Evolutionary conservation across 768 basidiomycete genomes (phyloP).

Genomic region (Lentinula guzmanii): DNA sequence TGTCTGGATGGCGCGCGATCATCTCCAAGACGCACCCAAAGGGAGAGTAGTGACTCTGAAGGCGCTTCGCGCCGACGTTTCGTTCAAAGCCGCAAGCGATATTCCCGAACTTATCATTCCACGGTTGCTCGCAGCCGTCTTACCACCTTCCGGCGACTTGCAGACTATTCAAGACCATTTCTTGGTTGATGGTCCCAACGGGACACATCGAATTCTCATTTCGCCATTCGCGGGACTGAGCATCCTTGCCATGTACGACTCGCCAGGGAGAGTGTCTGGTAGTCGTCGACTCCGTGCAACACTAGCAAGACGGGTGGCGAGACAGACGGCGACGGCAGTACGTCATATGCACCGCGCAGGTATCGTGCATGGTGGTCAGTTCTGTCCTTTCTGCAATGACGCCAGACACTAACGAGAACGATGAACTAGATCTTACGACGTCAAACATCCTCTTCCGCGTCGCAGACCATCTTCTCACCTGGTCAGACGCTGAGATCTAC

Average conservation of each 20-base stretch:
- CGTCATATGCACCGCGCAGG: neutral
- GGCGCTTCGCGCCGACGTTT: slow-evolving; percentile 27
- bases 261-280: neutral
- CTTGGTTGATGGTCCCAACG: slow-evolving; percentile 32
- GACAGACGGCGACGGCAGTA: neutral
- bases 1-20: slow-evolving; percentile 27
- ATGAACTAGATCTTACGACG: neutral
- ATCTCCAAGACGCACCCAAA: slow-evolving; percentile 2
- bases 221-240: slow-evolving; percentile 31
- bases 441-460: neutral
- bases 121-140: slow-evolving; percentile 13
- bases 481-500: neutral
- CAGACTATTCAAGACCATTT: slow-evolving; percentile 23
- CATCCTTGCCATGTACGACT: slow-evolving; percentile 2
- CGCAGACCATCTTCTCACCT: neutral
- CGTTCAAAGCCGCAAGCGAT: neutral
- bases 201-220: slow-evolving; percentile 34
- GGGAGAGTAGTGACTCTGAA: slow-evolving; percentile 41
- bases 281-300: neutral
- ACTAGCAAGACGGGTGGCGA: neutral
- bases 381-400: neutral
- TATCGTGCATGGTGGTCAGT: neutral
- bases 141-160: too few species aligned
- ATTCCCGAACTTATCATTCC: neutral
- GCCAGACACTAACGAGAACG: neutral